Evolutionary conservation across 805 yeast species (phyloP).

Genomic region (Clavispora santaluciae): DNA sequence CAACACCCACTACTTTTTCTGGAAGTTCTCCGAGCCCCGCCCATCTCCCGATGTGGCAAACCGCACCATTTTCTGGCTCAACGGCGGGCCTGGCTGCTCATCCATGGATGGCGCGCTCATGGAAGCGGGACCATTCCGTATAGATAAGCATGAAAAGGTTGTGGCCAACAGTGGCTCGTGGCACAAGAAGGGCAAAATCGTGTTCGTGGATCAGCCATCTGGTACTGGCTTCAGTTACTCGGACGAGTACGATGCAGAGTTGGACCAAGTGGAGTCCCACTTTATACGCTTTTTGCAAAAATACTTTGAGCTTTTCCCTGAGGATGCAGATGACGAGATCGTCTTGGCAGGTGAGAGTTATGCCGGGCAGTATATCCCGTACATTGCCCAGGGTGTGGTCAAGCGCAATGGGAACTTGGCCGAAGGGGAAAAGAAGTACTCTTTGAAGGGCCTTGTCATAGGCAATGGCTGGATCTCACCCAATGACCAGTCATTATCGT

Average conservation of each 20-base stretch:
- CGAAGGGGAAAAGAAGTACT: constrained; percentile 17
- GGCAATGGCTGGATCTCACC: constrained; percentile 98
- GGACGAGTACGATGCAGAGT: constrained; percentile 49
- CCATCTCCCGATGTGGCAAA: constrained; percentile 29
- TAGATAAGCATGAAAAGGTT: constrained; percentile 41
- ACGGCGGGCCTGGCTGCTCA: constrained; percentile 98
- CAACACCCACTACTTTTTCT: constrained; percentile 65
- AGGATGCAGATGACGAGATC: constrained; percentile 57
- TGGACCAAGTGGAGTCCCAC: constrained; percentile 54
- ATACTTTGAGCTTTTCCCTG: constrained; percentile 70
- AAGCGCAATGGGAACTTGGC: constrained; percentile 33
- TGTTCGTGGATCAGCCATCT: constrained; percentile 91
- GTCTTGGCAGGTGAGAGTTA: constrained; percentile 91
- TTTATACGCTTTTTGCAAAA: constrained; percentile 61
- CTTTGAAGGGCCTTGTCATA: constrained; percentile 64
- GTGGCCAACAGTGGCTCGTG: constrained; percentile 70
- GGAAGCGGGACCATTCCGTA: constrained; percentile 86
- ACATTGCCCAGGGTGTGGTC: constrained; percentile 63
- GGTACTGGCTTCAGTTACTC: constrained; percentile 87
- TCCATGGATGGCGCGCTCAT: constrained; percentile 95
- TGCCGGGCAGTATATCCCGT: constrained; percentile 96
- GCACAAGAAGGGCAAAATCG: constrained; percentile 71
- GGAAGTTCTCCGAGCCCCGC: constrained; percentile 53
- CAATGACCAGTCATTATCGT: constrained; percentile 73
- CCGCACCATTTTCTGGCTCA: constrained; percentile 76